Percentiles rank a stretch among this genome's conserved stretches.
Conservation (phyloP, 1,139 yeast genomes). For the Suhomyces coccinellae region DNA sequence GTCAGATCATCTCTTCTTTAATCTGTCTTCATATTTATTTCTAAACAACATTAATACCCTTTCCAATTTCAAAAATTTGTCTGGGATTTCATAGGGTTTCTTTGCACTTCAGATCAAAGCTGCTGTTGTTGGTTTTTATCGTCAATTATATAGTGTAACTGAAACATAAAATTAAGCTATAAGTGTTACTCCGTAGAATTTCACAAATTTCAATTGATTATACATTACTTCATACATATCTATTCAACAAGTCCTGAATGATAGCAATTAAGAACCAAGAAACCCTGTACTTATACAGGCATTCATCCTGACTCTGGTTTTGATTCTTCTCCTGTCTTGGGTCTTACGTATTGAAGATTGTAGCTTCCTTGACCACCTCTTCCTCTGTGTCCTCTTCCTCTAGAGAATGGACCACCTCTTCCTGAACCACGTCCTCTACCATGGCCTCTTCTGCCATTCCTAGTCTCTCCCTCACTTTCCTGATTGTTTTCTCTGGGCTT, state of each 20-base stretch:
- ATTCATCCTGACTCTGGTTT: conserved; percentile 2
- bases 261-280: conserved; percentile 1
- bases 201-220: not conserved
- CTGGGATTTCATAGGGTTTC: not conserved
- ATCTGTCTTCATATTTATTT: conserved; percentile 2
- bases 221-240: conserved; percentile 13
- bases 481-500: conserved; percentile 5
- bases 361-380: conserved; percentile 15
- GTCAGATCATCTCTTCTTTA: not conserved
- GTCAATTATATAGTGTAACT: not conserved
- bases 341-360: conserved; percentile 32
- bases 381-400: conserved; percentile 16
- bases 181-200: not conserved
- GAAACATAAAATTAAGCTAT: not conserved
- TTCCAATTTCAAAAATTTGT: not conserved
- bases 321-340: conserved; percentile 15
- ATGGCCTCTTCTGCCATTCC: conserved; percentile 16
- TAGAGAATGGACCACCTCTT: conserved; percentile 10
- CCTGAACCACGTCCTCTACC: conserved; percentile 23
- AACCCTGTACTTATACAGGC: not conserved
- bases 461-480: conserved; percentile 1
- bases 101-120: not conserved
- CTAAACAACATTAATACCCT: conserved; percentile 2
- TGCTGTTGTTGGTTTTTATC: conserved; percentile 1
- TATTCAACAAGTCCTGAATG: conserved; percentile 9